Percentiles rank a stretch among this genome's conserved stretches.
These are phyloP conservation scores for Eurotiales sp. DNA, from an alignment of 2,329 filamentous ascomycete genomes.

Conservation along the genomic window DNA sequence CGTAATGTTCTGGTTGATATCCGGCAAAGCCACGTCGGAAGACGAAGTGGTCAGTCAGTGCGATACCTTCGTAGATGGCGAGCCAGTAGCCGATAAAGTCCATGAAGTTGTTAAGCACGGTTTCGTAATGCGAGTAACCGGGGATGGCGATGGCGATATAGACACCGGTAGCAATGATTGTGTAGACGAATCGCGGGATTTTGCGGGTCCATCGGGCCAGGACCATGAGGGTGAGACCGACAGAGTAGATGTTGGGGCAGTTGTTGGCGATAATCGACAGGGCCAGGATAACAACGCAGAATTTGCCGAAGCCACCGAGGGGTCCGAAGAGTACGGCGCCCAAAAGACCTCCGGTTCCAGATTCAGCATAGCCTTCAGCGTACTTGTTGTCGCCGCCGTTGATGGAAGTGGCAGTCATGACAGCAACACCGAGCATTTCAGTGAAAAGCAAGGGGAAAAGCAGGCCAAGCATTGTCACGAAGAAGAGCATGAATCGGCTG, in stretches of 20 bases:
- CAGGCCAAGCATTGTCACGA: slow-evolving; percentile 66
- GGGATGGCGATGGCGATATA: slow-evolving; percentile 69
- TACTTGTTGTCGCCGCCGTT: slow-evolving; percentile 56
- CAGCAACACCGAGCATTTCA: slow-evolving; percentile 67
- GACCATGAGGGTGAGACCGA: slow-evolving; percentile 64
- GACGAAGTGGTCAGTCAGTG: slow-evolving; percentile 63
- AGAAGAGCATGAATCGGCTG: slow-evolving; percentile 60
- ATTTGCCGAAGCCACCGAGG: slow-evolving; percentile 66
- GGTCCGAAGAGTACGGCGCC: slow-evolving; percentile 57
- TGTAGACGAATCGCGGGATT: slow-evolving; percentile 67
- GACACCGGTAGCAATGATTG: slow-evolving; percentile 56
- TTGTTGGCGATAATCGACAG: slow-evolving; percentile 68
- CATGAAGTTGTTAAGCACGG: slow-evolving; percentile 68
- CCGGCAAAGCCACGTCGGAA: slow-evolving; percentile 61
- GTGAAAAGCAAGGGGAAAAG: slow-evolving; percentile 70
- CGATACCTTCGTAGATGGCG: slow-evolving; percentile 66
- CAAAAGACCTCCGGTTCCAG: slow-evolving; percentile 64
- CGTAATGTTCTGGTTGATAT: slow-evolving; percentile 64
- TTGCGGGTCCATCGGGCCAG: slow-evolving; percentile 56
- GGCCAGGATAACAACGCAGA: slow-evolving; percentile 65
- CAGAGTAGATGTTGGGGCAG: slow-evolving; percentile 69
- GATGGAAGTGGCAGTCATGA: slow-evolving; percentile 61
- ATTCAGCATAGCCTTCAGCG: slow-evolving; percentile 50
- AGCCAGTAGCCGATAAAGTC: slow-evolving; percentile 67
- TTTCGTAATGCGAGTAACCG: slow-evolving; percentile 61